Percentiles rank a stretch among this genome's conserved stretches.
Conservation (phyloP, 495 filamentous ascomycete species). For the Hypoxylon perforatum region DNA sequence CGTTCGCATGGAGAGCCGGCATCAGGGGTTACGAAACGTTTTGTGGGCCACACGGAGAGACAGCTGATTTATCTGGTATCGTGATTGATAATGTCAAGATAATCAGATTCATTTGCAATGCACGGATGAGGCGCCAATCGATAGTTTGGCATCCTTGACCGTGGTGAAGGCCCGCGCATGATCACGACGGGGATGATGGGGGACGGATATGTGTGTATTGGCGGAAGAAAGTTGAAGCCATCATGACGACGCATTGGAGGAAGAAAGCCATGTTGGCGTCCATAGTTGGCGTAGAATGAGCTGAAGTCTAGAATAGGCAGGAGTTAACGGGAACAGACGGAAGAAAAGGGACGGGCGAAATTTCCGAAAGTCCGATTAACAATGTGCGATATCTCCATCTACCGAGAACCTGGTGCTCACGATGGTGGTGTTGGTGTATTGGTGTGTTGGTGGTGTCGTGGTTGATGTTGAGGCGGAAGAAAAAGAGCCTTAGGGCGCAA, state of each 20-base stretch:
- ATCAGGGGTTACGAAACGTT: slow-evolving; percentile 24
- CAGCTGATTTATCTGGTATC: slow-evolving; percentile 15
- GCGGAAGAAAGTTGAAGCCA: slow-evolving; percentile 4
- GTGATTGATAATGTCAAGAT: slow-evolving; percentile 21
- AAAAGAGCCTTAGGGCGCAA: too few relatives aligned
- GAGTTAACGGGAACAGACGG: background rate
- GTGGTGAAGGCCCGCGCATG: background rate
- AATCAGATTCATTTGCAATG: slow-evolving; percentile 28
- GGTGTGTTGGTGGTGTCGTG: too few relatives aligned
- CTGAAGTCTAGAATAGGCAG: slow-evolving; percentile 1
- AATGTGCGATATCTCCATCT: slow-evolving; percentile 15
- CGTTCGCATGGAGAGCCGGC: slow-evolving; percentile 23
- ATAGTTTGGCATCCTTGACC: background rate
- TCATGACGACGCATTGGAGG: slow-evolving; percentile 1
- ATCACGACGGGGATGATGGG: too few relatives aligned
- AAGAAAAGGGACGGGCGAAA: background rate
- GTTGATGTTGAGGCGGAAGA: too few relatives aligned
- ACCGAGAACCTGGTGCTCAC: background rate
- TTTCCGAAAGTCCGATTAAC: background rate
- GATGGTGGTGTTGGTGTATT: too few relatives aligned
- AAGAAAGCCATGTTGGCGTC: background rate
- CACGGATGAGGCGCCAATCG: too few relatives aligned
- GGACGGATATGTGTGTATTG: background rate
- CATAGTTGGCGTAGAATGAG: background rate
- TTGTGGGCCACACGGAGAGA: slow-evolving; percentile 21